These are phyloP conservation scores for Fusarium sp. DNA, from an alignment of 2,329 filamentous ascomycete species.

Conservation along the genomic window DNA sequence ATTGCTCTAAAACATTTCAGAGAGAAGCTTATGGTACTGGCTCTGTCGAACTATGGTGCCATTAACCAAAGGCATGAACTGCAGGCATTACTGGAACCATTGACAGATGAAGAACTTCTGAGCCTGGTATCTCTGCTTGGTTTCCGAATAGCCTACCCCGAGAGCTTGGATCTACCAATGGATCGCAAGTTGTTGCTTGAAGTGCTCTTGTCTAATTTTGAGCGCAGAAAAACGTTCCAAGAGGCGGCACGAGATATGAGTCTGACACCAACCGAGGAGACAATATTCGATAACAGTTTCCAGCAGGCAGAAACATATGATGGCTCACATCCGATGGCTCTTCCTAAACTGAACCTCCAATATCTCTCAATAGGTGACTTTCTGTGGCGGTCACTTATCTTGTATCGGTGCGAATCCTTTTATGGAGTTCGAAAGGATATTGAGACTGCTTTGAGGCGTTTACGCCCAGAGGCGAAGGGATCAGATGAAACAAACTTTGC, in stretches of 20 bases:
- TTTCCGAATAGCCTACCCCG: conserved; percentile 85
- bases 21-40: conserved; percentile 88
- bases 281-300: conserved; percentile 82
- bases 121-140: conserved; percentile 76
- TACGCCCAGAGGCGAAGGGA: conserved; percentile 74
- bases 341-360: conserved; percentile 95
- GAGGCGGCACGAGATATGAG: conserved; percentile 76
- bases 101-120: conserved; percentile 79
- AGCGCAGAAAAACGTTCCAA: conserved; percentile 83
- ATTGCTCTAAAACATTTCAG: conserved; percentile 84
- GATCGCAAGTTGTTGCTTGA: conserved; percentile 76
- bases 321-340: conserved; percentile 84
- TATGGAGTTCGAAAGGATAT: conserved; percentile 94
- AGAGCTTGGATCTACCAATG: conserved; percentile 69
- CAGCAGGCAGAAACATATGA: conserved; percentile 87
- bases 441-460: conserved; percentile 80
- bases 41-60: conserved; percentile 90
- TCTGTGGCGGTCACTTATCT: conserved; percentile 90
- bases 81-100: conserved; percentile 74
- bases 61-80: conserved; percentile 85
- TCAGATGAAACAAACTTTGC: conserved; percentile 78
- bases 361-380: conserved; percentile 97
- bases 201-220: conserved; percentile 77
- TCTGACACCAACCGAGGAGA: conserved; percentile 84
- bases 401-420: conserved; percentile 91